These are phyloP conservation scores for Nicotiana paniculata DNA, from an alignment of 257 asterid genomes.

Conservation along the genomic window DNA sequence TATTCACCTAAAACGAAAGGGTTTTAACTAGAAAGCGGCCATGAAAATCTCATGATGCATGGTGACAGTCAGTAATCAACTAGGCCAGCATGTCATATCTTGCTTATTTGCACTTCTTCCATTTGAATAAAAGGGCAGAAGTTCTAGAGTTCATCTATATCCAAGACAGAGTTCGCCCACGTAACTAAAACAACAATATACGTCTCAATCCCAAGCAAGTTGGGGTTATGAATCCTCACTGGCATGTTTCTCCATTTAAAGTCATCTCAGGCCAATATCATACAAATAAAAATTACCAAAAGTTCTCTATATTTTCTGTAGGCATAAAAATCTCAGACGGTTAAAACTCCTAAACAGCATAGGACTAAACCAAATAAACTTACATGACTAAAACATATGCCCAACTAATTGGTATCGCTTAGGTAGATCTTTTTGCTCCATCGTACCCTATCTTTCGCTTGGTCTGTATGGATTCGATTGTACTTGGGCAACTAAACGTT, in stretches of 20 bases:
- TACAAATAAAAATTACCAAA: not conserved
- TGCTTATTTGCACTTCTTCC: not conserved
- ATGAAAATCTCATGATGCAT: too few relatives aligned
- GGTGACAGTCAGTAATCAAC: too few relatives aligned
- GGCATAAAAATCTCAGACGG: not conserved
- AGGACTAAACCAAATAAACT: not conserved
- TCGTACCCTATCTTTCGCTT: not conserved
- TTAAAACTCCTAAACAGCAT: not conserved
- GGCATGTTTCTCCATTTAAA: not conserved
- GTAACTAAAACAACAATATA: not conserved
- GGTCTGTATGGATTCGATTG: not conserved
- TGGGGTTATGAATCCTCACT: not conserved
- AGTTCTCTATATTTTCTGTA: not conserved
- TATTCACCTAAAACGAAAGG: too few relatives aligned
- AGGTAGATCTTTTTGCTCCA: not conserved
- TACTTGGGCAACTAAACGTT: not conserved
- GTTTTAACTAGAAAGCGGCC: too few relatives aligned
- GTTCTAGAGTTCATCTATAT: not conserved
- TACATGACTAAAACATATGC: not conserved
- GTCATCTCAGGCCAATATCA: not conserved
- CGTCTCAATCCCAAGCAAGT: not conserved
- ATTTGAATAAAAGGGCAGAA: not conserved
- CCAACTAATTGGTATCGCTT: not conserved
- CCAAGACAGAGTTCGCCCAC: not conserved
- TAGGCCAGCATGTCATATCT: too few relatives aligned